These are phyloP conservation scores for Fusarium sp. DNA, from an alignment of 2,329 filamentous ascomycete genomes.

Conservation along the genomic window DNA sequence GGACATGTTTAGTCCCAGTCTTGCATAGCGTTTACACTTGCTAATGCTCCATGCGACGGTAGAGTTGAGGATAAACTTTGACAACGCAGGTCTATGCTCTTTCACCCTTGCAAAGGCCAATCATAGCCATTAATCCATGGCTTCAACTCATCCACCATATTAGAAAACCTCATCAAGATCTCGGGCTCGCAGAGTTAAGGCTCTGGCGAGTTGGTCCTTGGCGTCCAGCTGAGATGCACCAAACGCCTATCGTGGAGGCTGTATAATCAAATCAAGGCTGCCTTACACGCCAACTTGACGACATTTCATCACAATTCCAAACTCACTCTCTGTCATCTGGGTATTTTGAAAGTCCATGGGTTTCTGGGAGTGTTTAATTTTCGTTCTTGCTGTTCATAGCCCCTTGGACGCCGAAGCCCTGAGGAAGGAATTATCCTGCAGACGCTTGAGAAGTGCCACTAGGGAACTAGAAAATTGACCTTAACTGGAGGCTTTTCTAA, in stretches of 20 bases:
- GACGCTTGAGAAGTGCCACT: not conserved
- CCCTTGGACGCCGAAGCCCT: not conserved
- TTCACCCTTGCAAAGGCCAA: not conserved
- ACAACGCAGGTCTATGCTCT: not conserved
- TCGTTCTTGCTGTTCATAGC: not conserved
- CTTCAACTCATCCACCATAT: not conserved
- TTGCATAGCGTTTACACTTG: not conserved
- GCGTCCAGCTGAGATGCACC: not conserved
- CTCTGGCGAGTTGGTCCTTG: not conserved
- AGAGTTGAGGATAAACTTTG: not conserved
- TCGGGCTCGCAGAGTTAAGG: not conserved
- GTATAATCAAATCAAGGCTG: not conserved
- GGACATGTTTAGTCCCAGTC: not conserved
- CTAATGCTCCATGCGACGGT: not conserved
- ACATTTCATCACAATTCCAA: accelerated
- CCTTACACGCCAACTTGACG: not conserved
- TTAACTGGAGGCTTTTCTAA: not conserved
- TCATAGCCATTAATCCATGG: not conserved
- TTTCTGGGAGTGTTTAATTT: not conserved
- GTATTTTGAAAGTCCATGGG: not conserved
- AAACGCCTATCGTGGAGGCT: not conserved
- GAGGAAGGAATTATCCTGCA: too few species aligned
- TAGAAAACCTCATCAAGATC: not conserved
- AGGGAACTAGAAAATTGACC: not conserved
- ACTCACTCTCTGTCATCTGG: not conserved